phyloP scores from a whole-genome alignment of 345 rosid species.

The Toxicodendron radicans region DNA sequence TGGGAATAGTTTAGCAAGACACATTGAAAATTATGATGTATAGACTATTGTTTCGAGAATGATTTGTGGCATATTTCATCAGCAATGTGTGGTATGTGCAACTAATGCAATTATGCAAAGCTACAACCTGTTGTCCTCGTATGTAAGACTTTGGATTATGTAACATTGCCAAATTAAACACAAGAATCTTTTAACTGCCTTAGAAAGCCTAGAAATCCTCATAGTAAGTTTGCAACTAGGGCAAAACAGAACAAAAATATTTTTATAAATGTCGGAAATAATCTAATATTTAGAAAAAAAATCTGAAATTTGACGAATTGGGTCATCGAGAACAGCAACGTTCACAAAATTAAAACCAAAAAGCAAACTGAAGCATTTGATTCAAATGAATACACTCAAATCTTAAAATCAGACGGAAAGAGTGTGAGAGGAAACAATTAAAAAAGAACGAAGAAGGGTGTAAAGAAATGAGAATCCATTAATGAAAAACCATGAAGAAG shows the following conservation, averaged over 20 bases:
- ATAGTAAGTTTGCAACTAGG: background rate
- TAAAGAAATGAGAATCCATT: background rate
- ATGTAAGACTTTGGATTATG: background rate
- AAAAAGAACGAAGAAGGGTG: background rate
- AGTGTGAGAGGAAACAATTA: background rate
- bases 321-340: background rate
- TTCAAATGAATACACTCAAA: background rate
- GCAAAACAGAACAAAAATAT: background rate
- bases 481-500: background rate
- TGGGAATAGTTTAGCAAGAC: too few species aligned
- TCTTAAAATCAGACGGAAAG: background rate
- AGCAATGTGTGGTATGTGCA: background rate
- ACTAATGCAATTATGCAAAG: background rate
- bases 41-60: too few species aligned
- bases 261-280: too few species aligned
- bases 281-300: background rate
- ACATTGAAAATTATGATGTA: too few species aligned
- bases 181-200: background rate
- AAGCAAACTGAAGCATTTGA: background rate
- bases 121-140: too few species aligned
- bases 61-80: too few species aligned
- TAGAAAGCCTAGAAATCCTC: background rate
- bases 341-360: background rate
- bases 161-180: background rate
- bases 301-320: background rate